phyloP scores from a whole-genome alignment of 495 filamentous ascomycete species.

The Parathielavia hyrcaniae region DNA sequence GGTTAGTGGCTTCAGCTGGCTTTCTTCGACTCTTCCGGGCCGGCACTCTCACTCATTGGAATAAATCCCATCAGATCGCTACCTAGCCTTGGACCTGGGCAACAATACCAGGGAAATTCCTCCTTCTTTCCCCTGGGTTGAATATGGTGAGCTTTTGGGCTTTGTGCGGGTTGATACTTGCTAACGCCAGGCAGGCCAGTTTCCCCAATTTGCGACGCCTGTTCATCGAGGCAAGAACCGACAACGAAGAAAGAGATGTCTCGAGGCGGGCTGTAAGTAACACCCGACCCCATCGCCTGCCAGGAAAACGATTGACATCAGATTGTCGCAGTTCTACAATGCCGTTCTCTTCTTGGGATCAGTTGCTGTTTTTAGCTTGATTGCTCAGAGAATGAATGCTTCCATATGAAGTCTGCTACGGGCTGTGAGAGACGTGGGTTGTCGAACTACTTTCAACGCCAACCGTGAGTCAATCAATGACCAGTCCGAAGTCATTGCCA shows the following conservation, averaged over 20 bases:
- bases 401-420: constrained; percentile 28
- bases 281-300: not conserved
- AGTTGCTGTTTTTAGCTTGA: constrained; percentile 83
- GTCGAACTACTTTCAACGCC: no score
- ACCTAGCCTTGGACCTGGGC: no score
- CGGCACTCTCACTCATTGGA: no score
- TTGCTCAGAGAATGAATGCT: constrained; percentile 63
- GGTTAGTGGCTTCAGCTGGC: not conserved
- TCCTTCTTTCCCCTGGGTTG: no score
- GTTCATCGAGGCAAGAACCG: constrained; percentile 90
- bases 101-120: no score
- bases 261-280: constrained; percentile 79
- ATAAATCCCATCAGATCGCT: no score
- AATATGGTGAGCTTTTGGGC: no score
- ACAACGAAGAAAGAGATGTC: constrained; percentile 89
- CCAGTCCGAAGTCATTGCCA: no score
- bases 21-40: no score
- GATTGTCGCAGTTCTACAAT: constrained; percentile 79
- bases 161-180: not conserved
- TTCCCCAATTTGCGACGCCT: constrained; percentile 92
- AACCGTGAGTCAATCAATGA: not conserved
- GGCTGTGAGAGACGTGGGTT: not conserved
- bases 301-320: constrained; percentile 8
- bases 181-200: constrained; percentile 53
- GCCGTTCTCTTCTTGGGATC: constrained; percentile 92